Conservation (phyloP, 495 filamentous ascomycete genomes). For the Penicillium bialowiezense region DNA sequence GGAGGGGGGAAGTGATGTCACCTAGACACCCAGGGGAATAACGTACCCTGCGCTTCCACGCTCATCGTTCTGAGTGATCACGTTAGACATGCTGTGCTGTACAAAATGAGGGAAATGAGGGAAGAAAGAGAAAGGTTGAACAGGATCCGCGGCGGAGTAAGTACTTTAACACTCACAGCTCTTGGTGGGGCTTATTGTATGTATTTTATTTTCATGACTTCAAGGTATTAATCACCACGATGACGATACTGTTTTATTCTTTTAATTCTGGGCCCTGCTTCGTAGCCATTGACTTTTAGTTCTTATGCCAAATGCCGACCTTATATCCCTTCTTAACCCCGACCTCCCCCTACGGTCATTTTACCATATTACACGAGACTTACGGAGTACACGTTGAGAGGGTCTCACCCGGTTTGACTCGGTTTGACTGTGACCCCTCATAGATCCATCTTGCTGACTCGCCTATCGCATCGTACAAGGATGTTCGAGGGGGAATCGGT, state of each 20-base stretch:
- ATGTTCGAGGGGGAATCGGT: no score
- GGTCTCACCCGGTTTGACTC: no score
- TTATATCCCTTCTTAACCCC: no score
- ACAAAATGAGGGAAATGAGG: constrained; percentile 16
- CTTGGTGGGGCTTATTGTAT: constrained; percentile 27
- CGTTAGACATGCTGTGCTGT: constrained; percentile 56
- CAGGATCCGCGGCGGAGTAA: constrained; percentile 40
- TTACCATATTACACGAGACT: no score
- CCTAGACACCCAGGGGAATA: constrained; percentile 26
- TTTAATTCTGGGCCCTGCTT: neutral
- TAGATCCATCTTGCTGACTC: no score
- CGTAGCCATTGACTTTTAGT: no score
- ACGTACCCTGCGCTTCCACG: constrained; percentile 65
- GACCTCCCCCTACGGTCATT: no score
- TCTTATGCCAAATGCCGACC: no score
- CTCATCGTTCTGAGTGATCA: constrained; percentile 60
- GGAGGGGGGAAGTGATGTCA: constrained; percentile 48
- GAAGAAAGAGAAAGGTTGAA: constrained; percentile 10
- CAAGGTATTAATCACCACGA: constrained; percentile 7
- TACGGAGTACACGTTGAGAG: no score
- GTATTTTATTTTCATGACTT: constrained; percentile 25
- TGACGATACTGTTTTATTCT: constrained; percentile 2
- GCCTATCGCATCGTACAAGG: no score
- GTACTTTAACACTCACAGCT: constrained; percentile 34
- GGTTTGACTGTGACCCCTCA: no score